A percentile compares a stretch with the other conserved stretches of the same genome.
Conservation (phyloP, 129 eudicot species). For the Centella asiatica region DNA sequence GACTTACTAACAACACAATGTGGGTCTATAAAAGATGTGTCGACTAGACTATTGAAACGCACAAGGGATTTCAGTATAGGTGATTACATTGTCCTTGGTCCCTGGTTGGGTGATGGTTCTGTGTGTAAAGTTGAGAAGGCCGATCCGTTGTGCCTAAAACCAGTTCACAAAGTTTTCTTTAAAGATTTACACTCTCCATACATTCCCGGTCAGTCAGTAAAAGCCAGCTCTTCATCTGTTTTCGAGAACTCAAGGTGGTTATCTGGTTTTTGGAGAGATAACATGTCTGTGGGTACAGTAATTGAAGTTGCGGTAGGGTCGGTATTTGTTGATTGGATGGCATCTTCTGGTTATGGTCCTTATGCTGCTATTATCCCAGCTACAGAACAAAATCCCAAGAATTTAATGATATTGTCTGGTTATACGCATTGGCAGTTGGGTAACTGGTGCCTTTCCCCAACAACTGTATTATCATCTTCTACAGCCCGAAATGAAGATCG, state of each 20-base stretch:
- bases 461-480: conserved; percentile 21
- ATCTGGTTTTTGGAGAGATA: conserved; percentile 89
- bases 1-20: conserved; percentile 61
- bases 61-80: conserved; percentile 74
- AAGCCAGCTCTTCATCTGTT: conserved; percentile 81
- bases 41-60: conserved; percentile 61
- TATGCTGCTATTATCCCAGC: conserved; percentile 77
- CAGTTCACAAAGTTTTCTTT: conserved; percentile 49
- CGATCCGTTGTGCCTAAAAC: conserved; percentile 69
- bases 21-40: conserved; percentile 41
- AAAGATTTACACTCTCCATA: conserved; percentile 87
- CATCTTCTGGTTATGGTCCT: conserved; percentile 96
- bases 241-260: conserved; percentile 90
- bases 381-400: conserved; percentile 88
- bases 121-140: conserved; percentile 87
- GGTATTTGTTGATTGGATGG: conserved; percentile 88
- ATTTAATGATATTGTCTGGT: conserved; percentile 70
- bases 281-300: conserved; percentile 77
- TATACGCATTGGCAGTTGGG: conserved; percentile 93
- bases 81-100: conserved; percentile 83
- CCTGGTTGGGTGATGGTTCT: conserved; percentile 97
- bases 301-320: conserved; percentile 76
- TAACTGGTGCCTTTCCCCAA: conserved; percentile 94
- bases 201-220: conserved; percentile 95
- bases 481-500: conserved; percentile 30